Base-by-base conservation (phyloP, 208 protist species). In the Phytomonas sp. region DNA sequence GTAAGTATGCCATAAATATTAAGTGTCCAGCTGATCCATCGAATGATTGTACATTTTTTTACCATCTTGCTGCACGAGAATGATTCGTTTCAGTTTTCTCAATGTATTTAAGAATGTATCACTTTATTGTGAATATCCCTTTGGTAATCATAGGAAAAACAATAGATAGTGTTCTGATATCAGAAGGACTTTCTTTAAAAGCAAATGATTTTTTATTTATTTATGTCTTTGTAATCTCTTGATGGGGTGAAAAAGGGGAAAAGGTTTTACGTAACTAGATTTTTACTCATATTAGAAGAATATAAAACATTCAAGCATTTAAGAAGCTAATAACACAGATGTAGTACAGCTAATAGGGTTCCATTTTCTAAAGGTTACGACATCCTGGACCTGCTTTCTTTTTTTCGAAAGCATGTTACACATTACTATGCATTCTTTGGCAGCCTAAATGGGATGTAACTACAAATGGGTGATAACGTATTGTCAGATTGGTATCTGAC, bases 141-240 rank as follows among this genome's bases (percentile, higher is more conserved):
- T 63, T 6, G 56, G 19, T 0, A 26, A 65, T 34, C 67, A 8
- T 34, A 45, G 11, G 16, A 1, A 33, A 11, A 16, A 36, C 63
- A 2, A 49, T 4, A 71, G 31, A n/a, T 0, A 63, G 45, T 42
- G 52, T 63, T 29, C 36, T 29, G 8, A 63, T 11, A n/a, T 31
- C 6, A 37, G 32, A 29, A 16, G 29, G 32, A 1, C 14, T 52
- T 29, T 14, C 12, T 31, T 8, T 37, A 60, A 29, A 4, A 37
- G 40, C 63, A 77, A 64, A 70, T 72, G 70, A 23, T 8, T 59
- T 56, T 5, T 2, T 14, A 37, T 60, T 60, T 23, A 71, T 33
- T 63, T 66, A 45, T 30, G 29, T 60, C 71, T 71, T 59, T 69
- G 4, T 40, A 42, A 70, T 59, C 45, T 71, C 14, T 37, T 37